Base-by-base conservation (phyloP, 495 filamentous ascomycete species). In the Letharia lupina region DNA sequence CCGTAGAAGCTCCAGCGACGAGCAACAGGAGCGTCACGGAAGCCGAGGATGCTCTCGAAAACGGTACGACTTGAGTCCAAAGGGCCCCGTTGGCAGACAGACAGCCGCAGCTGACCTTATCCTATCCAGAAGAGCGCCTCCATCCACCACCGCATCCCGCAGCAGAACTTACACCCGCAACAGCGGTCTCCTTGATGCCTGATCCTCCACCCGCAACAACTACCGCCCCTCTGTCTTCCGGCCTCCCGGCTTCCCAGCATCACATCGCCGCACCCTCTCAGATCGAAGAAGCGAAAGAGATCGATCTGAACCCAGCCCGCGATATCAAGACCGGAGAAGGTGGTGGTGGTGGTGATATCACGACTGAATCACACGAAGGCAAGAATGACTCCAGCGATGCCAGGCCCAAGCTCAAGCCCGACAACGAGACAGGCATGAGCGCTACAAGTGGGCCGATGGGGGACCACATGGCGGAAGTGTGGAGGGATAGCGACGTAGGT, bases 381-480 rank as follows among this genome's bases (percentile, higher is more conserved):
- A 23, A 47, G 18, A 40, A 16, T 20, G 9, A 28, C 33, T 6
- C 28, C 16, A 12, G 57, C 40, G 23, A 10, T 0, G 4, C 23
- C 18, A 39, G 1, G 35, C 40, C 65, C 3, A 50, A 45, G 2
- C n/a, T 20, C 40, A 42, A 35, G 33, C 18, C 57, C 33, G 58
- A 23, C 40, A 66, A 47, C 58, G 52, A 33, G 42, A 62, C 58
- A 0, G 65, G 69, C 47, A 71, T 71, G 69, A 71, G 69, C 69
- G 69, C 69, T n/a, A 71, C 69, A 16, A 65, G 60, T 16, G 69
- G 69, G 41, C 69, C 69, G 47, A 48, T 71, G 61, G 67, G 62
- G 5, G 69, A 71, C 61, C 67, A 62, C 33, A 66, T 71, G 63
- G 69, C 42, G 8, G 62, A 68, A 41, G 67, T 59, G 54, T 68